phyloP scores from a whole-genome alignment of 2,329 filamentous ascomycete genomes.

The Lecanoromycetidae sp. region DNA sequence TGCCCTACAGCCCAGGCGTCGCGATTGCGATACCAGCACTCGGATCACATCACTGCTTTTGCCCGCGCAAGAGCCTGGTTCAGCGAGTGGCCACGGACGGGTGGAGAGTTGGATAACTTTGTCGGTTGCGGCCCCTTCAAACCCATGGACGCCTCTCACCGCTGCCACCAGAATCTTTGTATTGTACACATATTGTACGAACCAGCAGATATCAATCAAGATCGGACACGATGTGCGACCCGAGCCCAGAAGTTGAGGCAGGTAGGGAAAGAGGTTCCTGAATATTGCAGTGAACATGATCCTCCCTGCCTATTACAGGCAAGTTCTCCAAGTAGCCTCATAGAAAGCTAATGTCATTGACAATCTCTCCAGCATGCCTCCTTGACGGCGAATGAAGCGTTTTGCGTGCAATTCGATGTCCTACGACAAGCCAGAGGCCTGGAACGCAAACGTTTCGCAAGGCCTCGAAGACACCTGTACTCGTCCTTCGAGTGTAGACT shows the following conservation, averaged over 20 bases:
- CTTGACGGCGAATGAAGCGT: background rate
- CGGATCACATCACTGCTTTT: background rate
- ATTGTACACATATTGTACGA: slow-evolving; percentile 1
- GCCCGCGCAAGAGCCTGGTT: slow-evolving; percentile 1
- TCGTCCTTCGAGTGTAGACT: background rate
- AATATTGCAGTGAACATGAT: background rate
- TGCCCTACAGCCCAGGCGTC: background rate
- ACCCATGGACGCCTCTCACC: slow-evolving; percentile 1
- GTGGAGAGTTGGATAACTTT: background rate
- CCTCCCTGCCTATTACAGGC: slow-evolving; percentile 6
- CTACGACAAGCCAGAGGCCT: background rate
- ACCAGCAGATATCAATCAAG: background rate
- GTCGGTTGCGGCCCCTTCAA: background rate
- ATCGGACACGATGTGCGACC: background rate
- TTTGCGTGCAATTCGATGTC: slow-evolving; percentile 1
- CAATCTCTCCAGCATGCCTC: background rate
- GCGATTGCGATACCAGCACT: slow-evolving; percentile 1
- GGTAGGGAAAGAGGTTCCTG: background rate
- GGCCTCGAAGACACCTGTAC: background rate
- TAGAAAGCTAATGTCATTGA: background rate
- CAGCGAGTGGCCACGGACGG: background rate
- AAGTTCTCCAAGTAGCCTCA: background rate
- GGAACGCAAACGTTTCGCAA: too few relatives aligned
- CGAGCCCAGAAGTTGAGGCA: background rate
- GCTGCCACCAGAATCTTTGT: slow-evolving; percentile 2